phyloP scores from a whole-genome alignment of 2,329 filamentous ascomycete genomes.

The Scytalidium sp. region DNA sequence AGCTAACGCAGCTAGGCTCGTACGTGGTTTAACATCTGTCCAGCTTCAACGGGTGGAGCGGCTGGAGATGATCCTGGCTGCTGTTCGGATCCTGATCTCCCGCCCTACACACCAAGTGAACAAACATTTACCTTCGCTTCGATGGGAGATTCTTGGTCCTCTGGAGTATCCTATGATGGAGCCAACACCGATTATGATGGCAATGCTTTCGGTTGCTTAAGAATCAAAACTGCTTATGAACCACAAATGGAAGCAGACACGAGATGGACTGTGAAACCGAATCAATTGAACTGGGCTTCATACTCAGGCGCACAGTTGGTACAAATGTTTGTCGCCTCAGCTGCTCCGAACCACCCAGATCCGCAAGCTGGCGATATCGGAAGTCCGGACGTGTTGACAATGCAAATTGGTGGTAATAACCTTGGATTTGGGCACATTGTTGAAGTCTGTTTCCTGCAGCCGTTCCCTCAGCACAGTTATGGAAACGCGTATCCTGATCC shows the following conservation, averaged over 20 bases:
- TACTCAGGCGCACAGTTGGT: neutral
- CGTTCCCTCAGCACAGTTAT: neutral
- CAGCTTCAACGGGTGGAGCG: neutral
- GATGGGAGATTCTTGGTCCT: conserved; percentile 5
- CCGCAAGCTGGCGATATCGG: neutral
- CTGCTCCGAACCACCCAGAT: neutral
- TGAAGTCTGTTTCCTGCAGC: neutral
- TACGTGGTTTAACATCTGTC: neutral
- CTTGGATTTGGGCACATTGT: neutral
- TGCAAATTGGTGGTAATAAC: neutral
- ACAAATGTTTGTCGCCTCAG: neutral
- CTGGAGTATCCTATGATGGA: conserved; percentile 5
- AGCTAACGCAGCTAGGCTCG: neutral
- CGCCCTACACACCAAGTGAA: neutral
- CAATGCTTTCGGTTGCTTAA: neutral
- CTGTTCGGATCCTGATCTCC: neutral
- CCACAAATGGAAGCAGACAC: neutral
- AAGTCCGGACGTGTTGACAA: neutral
- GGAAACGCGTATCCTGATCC: neutral
- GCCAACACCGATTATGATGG: neutral
- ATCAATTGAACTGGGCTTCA: neutral
- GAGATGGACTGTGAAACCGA: neutral
- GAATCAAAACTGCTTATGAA: neutral
- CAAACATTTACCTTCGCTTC: neutral
- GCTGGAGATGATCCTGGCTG: neutral